These are phyloP conservation scores for Xerophyta viscosa DNA, from an alignment of 106 monocot species.

Conservation along the genomic window DNA sequence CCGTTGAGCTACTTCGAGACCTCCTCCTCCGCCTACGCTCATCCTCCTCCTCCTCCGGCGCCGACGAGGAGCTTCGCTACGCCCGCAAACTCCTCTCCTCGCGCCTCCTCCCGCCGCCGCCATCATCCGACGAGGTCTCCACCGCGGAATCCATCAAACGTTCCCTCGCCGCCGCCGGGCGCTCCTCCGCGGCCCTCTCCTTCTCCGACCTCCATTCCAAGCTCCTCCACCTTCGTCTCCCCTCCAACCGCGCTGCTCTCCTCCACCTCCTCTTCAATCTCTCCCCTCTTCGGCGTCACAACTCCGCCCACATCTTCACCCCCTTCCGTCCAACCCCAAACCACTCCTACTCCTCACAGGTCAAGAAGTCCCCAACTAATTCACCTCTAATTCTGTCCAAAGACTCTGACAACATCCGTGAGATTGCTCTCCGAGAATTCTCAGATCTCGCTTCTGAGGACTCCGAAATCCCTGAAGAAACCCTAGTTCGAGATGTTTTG, in stretches of 20 bases:
- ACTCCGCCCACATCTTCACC: background rate
- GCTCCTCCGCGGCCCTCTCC: constrained; percentile 62
- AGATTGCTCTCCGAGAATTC: constrained; percentile 81
- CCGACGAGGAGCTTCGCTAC: constrained; percentile 41
- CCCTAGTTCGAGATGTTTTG: constrained; percentile 68
- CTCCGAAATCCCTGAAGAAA: constrained; percentile 50
- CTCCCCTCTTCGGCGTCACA: constrained; percentile 28
- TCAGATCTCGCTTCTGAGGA: constrained; percentile 61
- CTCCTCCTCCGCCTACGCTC: constrained; percentile 73
- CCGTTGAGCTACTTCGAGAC: constrained; percentile 65
- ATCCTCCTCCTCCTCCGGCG: constrained; percentile 3
- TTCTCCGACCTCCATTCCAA: constrained; percentile 71
- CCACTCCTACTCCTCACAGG: constrained; percentile 15
- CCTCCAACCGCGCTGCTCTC: constrained; percentile 53
- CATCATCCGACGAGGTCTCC: constrained; percentile 49
- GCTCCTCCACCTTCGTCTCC: constrained; percentile 30
- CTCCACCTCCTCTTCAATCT: constrained; percentile 78
- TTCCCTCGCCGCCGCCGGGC: constrained; percentile 46
- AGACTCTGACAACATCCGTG: constrained; percentile 78
- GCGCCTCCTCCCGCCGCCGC: constrained; percentile 48
- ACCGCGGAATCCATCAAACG: constrained; percentile 84
- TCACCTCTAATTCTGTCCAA: constrained; percentile 68
- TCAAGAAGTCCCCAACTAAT: too few species aligned
- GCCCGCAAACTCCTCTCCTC: constrained; percentile 81
- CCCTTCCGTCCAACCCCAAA: constrained; percentile 34